Evolutionary conservation across 2,329 filamentous ascomycete species (phyloP).

Genomic region (Aspergillus sp.): DNA sequence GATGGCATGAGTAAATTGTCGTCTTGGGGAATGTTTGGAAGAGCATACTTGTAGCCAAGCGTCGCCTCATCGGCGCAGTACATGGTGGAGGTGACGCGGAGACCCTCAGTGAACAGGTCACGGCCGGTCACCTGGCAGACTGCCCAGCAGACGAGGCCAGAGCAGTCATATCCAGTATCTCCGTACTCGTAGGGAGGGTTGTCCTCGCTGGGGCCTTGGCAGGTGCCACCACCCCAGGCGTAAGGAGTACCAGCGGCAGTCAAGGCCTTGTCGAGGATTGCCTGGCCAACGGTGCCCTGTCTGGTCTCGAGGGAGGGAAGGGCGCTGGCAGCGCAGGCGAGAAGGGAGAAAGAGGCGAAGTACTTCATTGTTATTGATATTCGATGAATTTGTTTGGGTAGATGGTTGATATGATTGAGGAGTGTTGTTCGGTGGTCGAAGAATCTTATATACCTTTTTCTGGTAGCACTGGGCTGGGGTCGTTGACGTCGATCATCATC

Average conservation of each 20-base stretch:
- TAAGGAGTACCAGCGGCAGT: slow-evolving; percentile 44
- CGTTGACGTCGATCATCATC: background rate
- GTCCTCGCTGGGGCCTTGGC: slow-evolving; percentile 24
- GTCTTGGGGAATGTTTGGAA: too few species aligned
- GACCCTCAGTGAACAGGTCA: slow-evolving; percentile 24
- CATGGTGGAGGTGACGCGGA: slow-evolving; percentile 25
- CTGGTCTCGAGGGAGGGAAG: too few species aligned
- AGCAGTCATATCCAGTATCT: slow-evolving; percentile 29
- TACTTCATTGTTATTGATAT: background rate
- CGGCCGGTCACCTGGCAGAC: slow-evolving; percentile 30
- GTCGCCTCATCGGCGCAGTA: slow-evolving; percentile 24
- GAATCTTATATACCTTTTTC: background rate
- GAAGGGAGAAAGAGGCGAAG: slow-evolving; percentile 1
- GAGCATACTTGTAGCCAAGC: slow-evolving; percentile 22
- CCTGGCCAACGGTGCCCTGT: slow-evolving; percentile 27
- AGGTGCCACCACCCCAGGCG: slow-evolving; percentile 30
- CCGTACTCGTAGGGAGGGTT: slow-evolving; percentile 25
- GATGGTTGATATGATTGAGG: too few species aligned
- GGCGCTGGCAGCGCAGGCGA: slow-evolving; percentile 17
- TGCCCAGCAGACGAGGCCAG: slow-evolving; percentile 28
- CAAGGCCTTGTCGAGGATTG: slow-evolving; percentile 50
- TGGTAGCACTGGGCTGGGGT: background rate
- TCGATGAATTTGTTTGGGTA: background rate
- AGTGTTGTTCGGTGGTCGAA: too few species aligned
- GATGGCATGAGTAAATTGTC: background rate